Base-by-base conservation (phyloP, 2,329 filamentous ascomycete genomes). In the Chrysoporthe deuterocubensis region DNA sequence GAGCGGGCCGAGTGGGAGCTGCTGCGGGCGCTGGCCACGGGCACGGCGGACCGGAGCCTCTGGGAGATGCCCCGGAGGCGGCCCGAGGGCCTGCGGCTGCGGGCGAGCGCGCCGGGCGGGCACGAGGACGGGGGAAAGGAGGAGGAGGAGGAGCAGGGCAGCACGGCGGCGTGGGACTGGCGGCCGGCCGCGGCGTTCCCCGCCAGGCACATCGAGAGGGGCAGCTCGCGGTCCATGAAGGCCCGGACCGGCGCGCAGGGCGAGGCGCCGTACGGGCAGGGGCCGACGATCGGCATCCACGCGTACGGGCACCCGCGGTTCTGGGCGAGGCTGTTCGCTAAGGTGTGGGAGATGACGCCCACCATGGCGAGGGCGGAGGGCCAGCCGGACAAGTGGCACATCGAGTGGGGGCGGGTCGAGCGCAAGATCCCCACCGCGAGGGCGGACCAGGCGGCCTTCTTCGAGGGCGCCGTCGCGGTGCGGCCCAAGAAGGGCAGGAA, bases 1-100 rank as follows among this genome's bases (percentile, higher is more conserved):
- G 80, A 81, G 7, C 77, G 75, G 40, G 77, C 79, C 21, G 86
- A 90, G 73, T 90, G 87, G 87, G 80, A 89, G 16, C 73, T 82
- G 16, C 75, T 90, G n/a, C 76, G 76, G n/a, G 75, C 76, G 34
- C 71, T 90, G 46, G 80, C 80, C 3, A 70, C 72, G 8, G 87
- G 83, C 1, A 76, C 76, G 37, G 80, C 80, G 11, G 72, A 60
- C 62, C 69, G 26, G 68, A 76, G 80, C 43, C 58, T 63, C 13
- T 83, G 81, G 77, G 72, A 67, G 21, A 71, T 83, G 1, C 82
- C 83, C 32, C 54, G 70, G 1, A 75, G 80, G 43, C 75, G 82
- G 40, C 67, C 77, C 0, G 71, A 79, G 14, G 79, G 76, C 0
- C 50, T 21, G 14, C 48, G 44, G 26, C 43, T 59, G 68, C 50